Conservation (phyloP, 805 yeast species). For the Candida mattraensis region DNA sequence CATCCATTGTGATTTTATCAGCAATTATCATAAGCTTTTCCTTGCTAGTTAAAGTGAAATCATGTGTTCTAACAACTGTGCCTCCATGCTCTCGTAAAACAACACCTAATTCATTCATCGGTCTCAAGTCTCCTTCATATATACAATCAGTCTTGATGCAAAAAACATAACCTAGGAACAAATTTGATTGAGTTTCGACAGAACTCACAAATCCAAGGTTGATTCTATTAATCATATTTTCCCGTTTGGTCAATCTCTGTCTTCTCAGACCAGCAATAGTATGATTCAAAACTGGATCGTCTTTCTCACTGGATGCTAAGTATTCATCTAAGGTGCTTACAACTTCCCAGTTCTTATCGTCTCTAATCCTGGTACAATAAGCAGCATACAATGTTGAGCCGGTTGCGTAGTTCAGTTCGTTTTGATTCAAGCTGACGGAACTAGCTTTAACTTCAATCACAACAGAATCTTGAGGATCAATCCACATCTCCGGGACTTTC, state of each 20-base stretch:
- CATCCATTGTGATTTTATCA: slow-evolving; percentile 39
- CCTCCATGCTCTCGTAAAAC: slow-evolving; percentile 54
- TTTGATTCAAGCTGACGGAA: slow-evolving; percentile 53
- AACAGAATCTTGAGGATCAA: slow-evolving; percentile 71
- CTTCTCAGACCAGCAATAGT: slow-evolving; percentile 31
- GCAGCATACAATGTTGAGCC: slow-evolving; percentile 77
- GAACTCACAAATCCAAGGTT: slow-evolving; percentile 9
- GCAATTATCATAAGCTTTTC: slow-evolving; percentile 35
- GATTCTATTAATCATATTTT: slow-evolving; percentile 13
- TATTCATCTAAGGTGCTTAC: slow-evolving; percentile 59
- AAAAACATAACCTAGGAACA: slow-evolving; percentile 50
- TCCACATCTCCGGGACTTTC: slow-evolving; percentile 70
- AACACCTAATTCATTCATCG: slow-evolving; percentile 37
- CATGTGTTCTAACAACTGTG: slow-evolving; percentile 35
- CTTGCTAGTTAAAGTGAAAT: slow-evolving; percentile 18
- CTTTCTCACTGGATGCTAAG: slow-evolving; percentile 23
- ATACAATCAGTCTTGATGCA: slow-evolving; percentile 53
- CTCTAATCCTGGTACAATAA: slow-evolving; percentile 63
- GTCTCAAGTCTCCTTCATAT: slow-evolving; percentile 25
- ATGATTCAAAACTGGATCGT: slow-evolving; percentile 15
- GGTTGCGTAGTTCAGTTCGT: slow-evolving; percentile 50
- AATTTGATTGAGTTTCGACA: slow-evolving; percentile 7
- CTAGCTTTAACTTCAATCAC: slow-evolving; percentile 85
- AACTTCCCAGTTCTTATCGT: slow-evolving; percentile 62
- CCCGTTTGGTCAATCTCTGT: slow-evolving; percentile 17